Conservation (phyloP, 2,329 filamentous ascomycete genomes). For the Nigrospora osmanthi region DNA sequence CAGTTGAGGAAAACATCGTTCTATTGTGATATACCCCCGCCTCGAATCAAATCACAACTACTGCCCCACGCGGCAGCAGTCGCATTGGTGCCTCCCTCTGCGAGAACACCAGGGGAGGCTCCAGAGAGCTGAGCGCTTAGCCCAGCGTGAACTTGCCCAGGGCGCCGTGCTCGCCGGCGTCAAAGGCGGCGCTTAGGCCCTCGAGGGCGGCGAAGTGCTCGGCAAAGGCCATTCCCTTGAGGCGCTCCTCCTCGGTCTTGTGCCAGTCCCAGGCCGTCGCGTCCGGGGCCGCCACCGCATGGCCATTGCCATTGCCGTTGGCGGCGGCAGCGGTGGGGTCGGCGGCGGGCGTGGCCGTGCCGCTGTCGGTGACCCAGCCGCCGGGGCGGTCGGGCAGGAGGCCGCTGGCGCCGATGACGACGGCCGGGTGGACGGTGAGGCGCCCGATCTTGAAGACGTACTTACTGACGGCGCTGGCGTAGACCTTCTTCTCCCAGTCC, state of each 20-base stretch:
- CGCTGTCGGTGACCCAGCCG: constrained; percentile 42
- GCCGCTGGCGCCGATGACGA: constrained; percentile 62
- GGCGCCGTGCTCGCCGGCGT: constrained; percentile 43
- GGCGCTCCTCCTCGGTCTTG: constrained; percentile 45
- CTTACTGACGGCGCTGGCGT: constrained; percentile 67
- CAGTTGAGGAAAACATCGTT: neutral
- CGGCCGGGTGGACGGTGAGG: constrained; percentile 76
- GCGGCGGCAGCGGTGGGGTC: constrained; percentile 24
- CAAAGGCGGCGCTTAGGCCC: constrained; percentile 40
- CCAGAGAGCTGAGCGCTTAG: constrained; percentile 11
- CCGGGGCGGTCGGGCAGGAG: constrained; percentile 68
- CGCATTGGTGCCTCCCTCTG: neutral
- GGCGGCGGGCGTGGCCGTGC: constrained; percentile 9
- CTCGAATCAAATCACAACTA: neutral
- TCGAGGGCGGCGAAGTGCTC: constrained; percentile 51
- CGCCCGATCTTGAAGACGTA: constrained; percentile 79
- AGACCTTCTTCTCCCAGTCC: constrained; percentile 54
- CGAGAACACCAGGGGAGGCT: neutral
- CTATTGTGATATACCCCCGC: neutral
- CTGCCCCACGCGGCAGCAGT: neutral
- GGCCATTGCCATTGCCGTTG: constrained; percentile 25
- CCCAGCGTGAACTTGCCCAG: constrained; percentile 40
- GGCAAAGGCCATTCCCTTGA: constrained; percentile 46
- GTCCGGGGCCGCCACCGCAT: constrained; percentile 27
- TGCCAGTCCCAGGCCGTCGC: constrained; percentile 48